Evolutionary conservation across 164 flowering plant species (phyloP).

Genomic region (Vitis cinerea): DNA sequence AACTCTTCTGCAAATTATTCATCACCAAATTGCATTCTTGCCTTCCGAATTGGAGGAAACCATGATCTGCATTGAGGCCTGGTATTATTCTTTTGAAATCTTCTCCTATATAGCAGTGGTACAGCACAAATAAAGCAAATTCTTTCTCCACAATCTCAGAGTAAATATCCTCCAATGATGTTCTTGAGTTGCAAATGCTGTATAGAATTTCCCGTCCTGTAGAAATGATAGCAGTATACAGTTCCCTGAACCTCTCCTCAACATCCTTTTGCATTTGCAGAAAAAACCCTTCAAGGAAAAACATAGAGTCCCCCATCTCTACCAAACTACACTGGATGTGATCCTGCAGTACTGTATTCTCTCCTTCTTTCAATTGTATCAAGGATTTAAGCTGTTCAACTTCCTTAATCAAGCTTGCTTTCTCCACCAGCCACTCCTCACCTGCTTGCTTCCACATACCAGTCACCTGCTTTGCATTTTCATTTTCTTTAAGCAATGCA

Average conservation of each 20-base stretch:
- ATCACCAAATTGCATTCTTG: background rate
- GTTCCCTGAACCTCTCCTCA: constrained; percentile 35
- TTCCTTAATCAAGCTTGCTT: constrained; percentile 50
- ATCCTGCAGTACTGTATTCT: constrained; percentile 36
- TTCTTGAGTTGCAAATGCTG: constrained; percentile 33
- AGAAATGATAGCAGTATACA: constrained; percentile 38
- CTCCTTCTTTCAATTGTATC: constrained; percentile 40
- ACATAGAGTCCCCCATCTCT: constrained; percentile 37
- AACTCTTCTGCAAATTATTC: background rate
- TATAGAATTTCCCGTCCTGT: constrained; percentile 32
- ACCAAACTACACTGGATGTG: constrained; percentile 25
- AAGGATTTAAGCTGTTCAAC: constrained; percentile 50
- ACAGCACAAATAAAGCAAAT: constrained; percentile 34
- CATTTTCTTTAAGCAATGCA: constrained; percentile 55
- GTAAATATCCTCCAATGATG: constrained; percentile 45
- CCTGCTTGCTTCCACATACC: constrained; percentile 53
- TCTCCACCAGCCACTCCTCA: constrained; percentile 50
- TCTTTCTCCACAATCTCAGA: constrained; percentile 41
- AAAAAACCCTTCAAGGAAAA: constrained; percentile 51
- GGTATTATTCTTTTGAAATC: constrained; percentile 13
- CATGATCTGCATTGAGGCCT: constrained; percentile 6
- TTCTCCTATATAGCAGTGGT: constrained; percentile 37
- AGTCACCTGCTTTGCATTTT: constrained; percentile 44
- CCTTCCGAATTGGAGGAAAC: constrained; percentile 3
- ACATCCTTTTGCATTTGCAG: constrained; percentile 44